A percentile compares a stretch with the other conserved stretches of the same genome.
These are phyloP conservation scores for Drechmeria coniospora DNA, from an alignment of 2,329 filamentous ascomycete genomes.

Conservation along the genomic window DNA sequence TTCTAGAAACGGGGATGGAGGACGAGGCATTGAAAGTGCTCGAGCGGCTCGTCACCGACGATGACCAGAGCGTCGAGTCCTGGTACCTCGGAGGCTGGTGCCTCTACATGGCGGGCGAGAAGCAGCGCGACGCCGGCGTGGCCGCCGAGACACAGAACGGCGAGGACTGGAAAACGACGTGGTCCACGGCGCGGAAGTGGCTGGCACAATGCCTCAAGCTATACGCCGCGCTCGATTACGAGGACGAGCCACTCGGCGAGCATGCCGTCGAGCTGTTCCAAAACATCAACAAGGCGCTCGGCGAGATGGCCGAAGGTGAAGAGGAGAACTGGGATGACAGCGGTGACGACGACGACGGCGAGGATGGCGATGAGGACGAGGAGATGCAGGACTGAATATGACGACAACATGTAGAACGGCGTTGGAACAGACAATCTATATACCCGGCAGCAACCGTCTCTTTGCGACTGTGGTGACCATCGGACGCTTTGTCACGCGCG, in stretches of 20 bases:
- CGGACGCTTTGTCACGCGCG: too few relatives aligned
- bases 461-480: too few relatives aligned
- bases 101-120: constrained; percentile 63
- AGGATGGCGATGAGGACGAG: constrained; percentile 39
- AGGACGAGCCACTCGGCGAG: constrained; percentile 62
- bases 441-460: too few relatives aligned
- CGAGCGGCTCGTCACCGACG: constrained; percentile 69
- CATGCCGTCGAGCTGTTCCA: constrained; percentile 59
- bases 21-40: constrained; percentile 72
- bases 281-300: constrained; percentile 48
- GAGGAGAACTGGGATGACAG: constrained; percentile 35
- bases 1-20: constrained; percentile 85
- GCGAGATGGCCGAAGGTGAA: constrained; percentile 38
- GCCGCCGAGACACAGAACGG: constrained; percentile 15
- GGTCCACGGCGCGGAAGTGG: constrained; percentile 69
- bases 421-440: constrained; percentile 8
- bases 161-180: constrained; percentile 42
- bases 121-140: constrained; percentile 25
- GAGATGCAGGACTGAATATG: constrained; percentile 31
- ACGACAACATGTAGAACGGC: constrained; percentile 5
- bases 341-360: constrained; percentile 32
- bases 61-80: constrained; percentile 86
- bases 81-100: constrained; percentile 98
- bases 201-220: constrained; percentile 65
- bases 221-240: constrained; percentile 68